Evolutionary conservation across 192 early-diverging fungal genomes (phyloP).

Genomic region (Entrophospora sp.): DNA sequence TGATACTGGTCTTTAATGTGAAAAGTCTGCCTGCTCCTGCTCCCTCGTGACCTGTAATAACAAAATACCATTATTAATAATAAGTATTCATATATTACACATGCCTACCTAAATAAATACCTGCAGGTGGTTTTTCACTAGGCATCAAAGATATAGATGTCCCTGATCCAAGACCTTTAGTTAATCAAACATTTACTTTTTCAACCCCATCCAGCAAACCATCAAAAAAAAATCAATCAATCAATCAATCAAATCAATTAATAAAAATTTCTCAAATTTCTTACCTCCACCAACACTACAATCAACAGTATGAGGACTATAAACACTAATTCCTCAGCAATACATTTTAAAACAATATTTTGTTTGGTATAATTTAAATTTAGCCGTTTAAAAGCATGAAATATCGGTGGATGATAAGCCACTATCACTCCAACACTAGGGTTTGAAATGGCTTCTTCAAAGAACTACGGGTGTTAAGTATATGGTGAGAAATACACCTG

Average conservation of each 20-base stretch:
- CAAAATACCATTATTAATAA: background rate
- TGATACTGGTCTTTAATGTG: conserved; percentile 43
- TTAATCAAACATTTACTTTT: conserved; percentile 87
- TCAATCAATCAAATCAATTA: background rate
- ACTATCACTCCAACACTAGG: conserved; percentile 76
- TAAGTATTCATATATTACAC: background rate
- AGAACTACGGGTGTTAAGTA: conserved; percentile 72
- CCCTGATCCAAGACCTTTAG: conserved; percentile 49
- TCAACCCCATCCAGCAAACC: too few species aligned
- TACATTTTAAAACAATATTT: conserved; percentile 67
- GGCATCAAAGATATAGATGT: conserved; percentile 26
- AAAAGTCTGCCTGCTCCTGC: conserved; percentile 53
- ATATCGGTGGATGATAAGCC: conserved; percentile 90
- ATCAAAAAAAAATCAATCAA: background rate
- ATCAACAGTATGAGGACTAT: conserved; percentile 88
- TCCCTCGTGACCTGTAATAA: conserved; percentile 37
- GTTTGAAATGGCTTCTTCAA: conserved; percentile 68
- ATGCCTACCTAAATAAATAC: too few species aligned
- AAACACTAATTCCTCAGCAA: conserved; percentile 79
- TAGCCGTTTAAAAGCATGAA: conserved; percentile 76
- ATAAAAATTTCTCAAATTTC: background rate
- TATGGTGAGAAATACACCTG: conserved; percentile 79
- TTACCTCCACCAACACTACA: conserved; percentile 60
- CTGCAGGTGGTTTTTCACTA: conserved; percentile 40
- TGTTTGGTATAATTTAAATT: conserved; percentile 68